These are phyloP conservation scores for Endotrypanum monterogeii DNA, from an alignment of 208 protist genomes.

Conservation along the genomic window DNA sequence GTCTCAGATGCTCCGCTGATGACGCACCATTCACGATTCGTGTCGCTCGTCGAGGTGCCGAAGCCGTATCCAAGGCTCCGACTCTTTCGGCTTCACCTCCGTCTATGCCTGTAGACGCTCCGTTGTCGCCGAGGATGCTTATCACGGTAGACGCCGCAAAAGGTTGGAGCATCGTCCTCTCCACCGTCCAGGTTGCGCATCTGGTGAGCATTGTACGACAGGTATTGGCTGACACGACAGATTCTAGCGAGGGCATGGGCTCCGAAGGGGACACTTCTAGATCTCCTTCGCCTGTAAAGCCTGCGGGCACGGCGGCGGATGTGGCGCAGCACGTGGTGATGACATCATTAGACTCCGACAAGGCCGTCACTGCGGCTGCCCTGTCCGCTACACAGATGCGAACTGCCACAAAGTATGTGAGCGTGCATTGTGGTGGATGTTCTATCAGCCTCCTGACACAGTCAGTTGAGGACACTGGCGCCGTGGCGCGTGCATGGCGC, in stretches of 20 bases:
- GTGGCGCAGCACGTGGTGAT: neutral
- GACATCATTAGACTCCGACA: slow-evolving; percentile 8
- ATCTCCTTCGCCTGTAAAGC: neutral
- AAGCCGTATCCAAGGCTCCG: neutral
- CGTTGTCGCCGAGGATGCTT: slow-evolving; percentile 9
- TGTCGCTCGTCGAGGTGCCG: slow-evolving; percentile 14
- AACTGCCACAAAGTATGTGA: slow-evolving; percentile 20
- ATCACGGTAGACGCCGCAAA: slow-evolving; percentile 21
- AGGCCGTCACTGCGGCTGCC: slow-evolving; percentile 14
- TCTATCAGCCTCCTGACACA: slow-evolving; percentile 28
- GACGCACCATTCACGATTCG: slow-evolving; percentile 25
- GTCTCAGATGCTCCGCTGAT: neutral
- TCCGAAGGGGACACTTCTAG: neutral
- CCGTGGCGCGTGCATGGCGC: slow-evolving; percentile 27
- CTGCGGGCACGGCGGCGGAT: neutral
- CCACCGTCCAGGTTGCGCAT: slow-evolving; percentile 22
- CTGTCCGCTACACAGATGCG: slow-evolving; percentile 15
- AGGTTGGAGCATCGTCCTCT: slow-evolving; percentile 30
- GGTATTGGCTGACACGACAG: slow-evolving; percentile 1
- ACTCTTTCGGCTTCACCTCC: neutral
- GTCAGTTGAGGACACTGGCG: slow-evolving; percentile 3
- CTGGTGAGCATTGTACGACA: slow-evolving; percentile 10
- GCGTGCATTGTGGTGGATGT: slow-evolving; percentile 29
- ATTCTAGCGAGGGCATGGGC: neutral
- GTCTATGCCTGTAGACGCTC: neutral